Conservation (phyloP, 2,329 filamentous ascomycete species). For the Diaporthe nobilis region DNA sequence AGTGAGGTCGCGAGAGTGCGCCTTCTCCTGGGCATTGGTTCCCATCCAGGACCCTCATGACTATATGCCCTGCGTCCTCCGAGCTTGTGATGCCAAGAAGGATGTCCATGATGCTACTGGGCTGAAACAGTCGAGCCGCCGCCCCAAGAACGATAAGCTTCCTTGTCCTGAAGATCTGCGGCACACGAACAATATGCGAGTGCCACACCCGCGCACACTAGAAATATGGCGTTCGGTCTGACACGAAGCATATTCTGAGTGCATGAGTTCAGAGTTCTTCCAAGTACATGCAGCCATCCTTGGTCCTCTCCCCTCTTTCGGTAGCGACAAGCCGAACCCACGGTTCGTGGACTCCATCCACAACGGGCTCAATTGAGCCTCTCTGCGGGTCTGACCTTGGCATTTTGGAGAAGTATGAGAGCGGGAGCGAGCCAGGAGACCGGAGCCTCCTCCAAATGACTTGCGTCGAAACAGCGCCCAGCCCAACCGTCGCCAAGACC, state of each 20-base stretch:
- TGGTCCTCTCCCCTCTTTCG: neutral
- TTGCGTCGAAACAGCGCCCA: conserved; percentile 30
- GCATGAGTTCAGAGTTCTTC: conserved; percentile 10
- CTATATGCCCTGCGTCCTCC: conserved; percentile 13
- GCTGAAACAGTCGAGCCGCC: conserved; percentile 37
- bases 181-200: conserved; percentile 27
- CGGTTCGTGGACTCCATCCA: neutral
- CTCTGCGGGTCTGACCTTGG: neutral
- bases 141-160: conserved; percentile 24
- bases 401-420: conserved; percentile 19
- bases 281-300: conserved; percentile 6
- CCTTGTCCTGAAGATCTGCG: conserved; percentile 26
- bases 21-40: neutral
- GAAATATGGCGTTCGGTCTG: conserved; percentile 19
- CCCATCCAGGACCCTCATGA: conserved; percentile 12
- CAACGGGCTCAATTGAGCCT: conserved; percentile 2
- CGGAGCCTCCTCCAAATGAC: conserved; percentile 16
- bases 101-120: conserved; percentile 38
- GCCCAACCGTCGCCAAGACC: conserved; percentile 12
- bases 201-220: conserved; percentile 19
- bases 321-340: neutral
- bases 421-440: conserved; percentile 8
- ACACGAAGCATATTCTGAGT: neutral
- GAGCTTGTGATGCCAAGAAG: conserved; percentile 36
- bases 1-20: conserved; percentile 11